These are phyloP conservation scores for Beauveria brongniartii DNA, from an alignment of 2,329 filamentous ascomycete genomes.

Conservation along the genomic window DNA sequence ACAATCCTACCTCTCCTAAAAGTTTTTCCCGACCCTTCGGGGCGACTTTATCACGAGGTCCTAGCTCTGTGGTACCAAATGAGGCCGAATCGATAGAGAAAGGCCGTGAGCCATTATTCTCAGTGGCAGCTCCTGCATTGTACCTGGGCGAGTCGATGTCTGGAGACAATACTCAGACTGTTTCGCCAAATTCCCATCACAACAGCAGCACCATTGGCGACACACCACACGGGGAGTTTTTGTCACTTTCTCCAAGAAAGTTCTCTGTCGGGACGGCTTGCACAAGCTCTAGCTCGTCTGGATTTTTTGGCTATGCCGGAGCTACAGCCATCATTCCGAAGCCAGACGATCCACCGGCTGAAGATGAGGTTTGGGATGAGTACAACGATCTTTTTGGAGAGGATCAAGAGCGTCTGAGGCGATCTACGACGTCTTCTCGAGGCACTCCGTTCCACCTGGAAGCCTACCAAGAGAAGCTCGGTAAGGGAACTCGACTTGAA, in stretches of 20 bases:
- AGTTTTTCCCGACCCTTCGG: conserved; percentile 83
- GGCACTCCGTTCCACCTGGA: conserved; percentile 50
- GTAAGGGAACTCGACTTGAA: conserved; percentile 31
- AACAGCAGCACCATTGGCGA: background rate
- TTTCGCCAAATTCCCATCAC: background rate
- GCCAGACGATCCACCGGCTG: conserved; percentile 53
- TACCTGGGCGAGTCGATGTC: conserved; percentile 27
- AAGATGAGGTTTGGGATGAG: conserved; percentile 92
- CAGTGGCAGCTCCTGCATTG: conserved; percentile 31
- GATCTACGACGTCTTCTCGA: conserved; percentile 48
- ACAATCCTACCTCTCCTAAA: conserved; percentile 59
- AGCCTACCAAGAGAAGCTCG: conserved; percentile 32
- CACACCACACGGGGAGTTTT: conserved; percentile 47
- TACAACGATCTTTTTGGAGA: conserved; percentile 84
- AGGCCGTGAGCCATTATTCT: conserved; percentile 36
- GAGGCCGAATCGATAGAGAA: conserved; percentile 36
- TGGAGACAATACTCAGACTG: conserved; percentile 24
- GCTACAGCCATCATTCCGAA: conserved; percentile 58
- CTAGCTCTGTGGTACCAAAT: conserved; percentile 21
- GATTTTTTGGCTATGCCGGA: conserved; percentile 45
- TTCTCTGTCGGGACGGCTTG: conserved; percentile 52
- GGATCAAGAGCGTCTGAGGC: conserved; percentile 34
- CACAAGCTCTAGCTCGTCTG: conserved; percentile 58
- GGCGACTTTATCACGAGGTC: conserved; percentile 35
- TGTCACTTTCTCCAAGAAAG: conserved; percentile 66